Evolutionary conservation across 768 basidiomycete species (phyloP), one percentile per base, ranked within the genome.

Genomic region (Amanita rubescens): DNA sequence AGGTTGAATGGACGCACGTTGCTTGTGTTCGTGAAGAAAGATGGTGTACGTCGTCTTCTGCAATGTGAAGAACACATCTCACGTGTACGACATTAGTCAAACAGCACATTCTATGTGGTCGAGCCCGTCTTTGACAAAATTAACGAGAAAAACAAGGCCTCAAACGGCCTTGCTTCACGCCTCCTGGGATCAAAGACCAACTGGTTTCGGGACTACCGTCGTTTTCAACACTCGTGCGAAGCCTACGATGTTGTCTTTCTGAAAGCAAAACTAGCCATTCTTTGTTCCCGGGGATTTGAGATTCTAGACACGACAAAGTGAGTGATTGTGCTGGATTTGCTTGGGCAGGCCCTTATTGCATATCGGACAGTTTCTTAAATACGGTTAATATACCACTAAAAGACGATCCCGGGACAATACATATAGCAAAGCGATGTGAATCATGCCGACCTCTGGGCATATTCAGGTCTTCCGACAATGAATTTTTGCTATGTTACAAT

Each of bases 231-330:
- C 45, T 84, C 87, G 3, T 87, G 84, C 0, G 93, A 96, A 60
- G 86, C 93, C 0, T 87, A 82, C 58, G 89, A 93, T 63, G 71
- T 97, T 38, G 80, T 93, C 55, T 97, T 97, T 74, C 72, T 97
- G 57, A 92, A 91, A 64, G 85, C 88, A 11, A 90, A 86, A 70
- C 85, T 99, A 57, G 94, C 90, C 1, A 87, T 99, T 45, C 77
- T 96, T 20, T 93, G 93, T 60, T 82, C 87, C 0, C 93, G 90
- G 61, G 94, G 94, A 14, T 97, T 99, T 61, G 93, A 96, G 70
- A 96, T 98, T 62, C 95, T 99, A 89, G 92, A 97, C 60, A 77
- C 97, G 38, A 82, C 84, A 20, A 90, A 94, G 90, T 95, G 72
- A 42, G 89, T 67, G 20, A 7, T 46, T 47, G 8, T 25, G 4